Evolutionary conservation across 305 asterid genomes (phyloP).

Genomic region (Fraxinus latifolia): DNA sequence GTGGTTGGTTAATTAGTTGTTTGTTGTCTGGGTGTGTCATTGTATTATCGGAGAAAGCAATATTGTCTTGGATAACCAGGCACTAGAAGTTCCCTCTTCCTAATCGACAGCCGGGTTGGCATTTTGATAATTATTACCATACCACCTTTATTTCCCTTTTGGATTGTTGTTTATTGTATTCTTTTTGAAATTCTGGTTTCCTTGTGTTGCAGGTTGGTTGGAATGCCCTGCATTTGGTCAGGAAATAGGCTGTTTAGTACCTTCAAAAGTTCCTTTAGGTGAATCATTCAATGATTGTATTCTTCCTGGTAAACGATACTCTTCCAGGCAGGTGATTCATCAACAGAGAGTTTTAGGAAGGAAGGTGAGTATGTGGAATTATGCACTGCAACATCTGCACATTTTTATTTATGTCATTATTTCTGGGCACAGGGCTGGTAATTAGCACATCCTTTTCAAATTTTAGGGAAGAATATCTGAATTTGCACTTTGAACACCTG

Average conservation of each 20-base stretch:
- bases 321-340: constrained; percentile 82
- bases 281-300: constrained; percentile 70
- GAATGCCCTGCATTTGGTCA: constrained; percentile 84
- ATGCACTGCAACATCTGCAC: neutral
- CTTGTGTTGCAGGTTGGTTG: constrained; percentile 75
- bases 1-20: neutral
- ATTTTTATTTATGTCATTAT: constrained; percentile 3
- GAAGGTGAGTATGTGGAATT: constrained; percentile 44
- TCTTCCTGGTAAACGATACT: constrained; percentile 88
- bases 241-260: constrained; percentile 68
- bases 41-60: neutral
- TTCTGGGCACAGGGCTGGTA: neutral
- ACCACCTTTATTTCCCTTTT: neutral
- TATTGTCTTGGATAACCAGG: neutral
- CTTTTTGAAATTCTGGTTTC: neutral
- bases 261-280: constrained; percentile 93
- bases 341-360: constrained; percentile 69
- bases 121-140: constrained; percentile 2
- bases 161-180: neutral
- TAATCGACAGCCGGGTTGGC: neutral
- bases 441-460: neutral
- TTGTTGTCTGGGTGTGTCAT: constrained; percentile 4
- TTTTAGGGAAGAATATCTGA: neutral
- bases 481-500: neutral
- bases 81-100: neutral